A percentile compares a stretch with the other conserved stretches of the same genome.
Conservation (phyloP, 768 basidiomycete genomes). For the Tricholoma furcatifolium region DNA sequence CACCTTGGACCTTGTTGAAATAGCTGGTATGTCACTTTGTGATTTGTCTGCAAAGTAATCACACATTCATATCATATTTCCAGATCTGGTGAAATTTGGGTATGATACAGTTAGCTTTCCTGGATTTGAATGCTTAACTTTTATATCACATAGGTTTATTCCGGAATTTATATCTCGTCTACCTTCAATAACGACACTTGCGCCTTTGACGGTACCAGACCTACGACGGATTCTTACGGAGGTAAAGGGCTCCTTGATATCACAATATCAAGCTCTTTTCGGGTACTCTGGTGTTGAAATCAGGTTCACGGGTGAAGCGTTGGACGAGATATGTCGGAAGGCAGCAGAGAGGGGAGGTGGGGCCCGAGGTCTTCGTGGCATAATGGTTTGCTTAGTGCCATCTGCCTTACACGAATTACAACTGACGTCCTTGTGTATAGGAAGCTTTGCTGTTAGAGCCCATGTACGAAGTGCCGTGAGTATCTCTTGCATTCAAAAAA, state of each 20-base stretch:
- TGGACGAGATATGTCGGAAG: slow-evolving; percentile 78
- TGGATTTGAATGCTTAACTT: slow-evolving; percentile 1
- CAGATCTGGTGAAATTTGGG: slow-evolving; percentile 87
- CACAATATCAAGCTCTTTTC: slow-evolving; percentile 86
- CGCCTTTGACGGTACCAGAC: slow-evolving; percentile 77
- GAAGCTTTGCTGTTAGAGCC: slow-evolving; percentile 81
- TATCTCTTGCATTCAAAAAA: slow-evolving; percentile 18
- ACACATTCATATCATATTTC: slow-evolving; percentile 1
- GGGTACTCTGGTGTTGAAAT: slow-evolving; percentile 84
- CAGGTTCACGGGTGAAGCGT: slow-evolving; percentile 77
- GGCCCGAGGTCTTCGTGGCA: slow-evolving; percentile 84
- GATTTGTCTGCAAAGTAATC: not conserved
- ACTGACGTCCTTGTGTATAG: slow-evolving; percentile 33
- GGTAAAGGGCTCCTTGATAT: slow-evolving; percentile 87
- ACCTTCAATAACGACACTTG: slow-evolving; percentile 86
- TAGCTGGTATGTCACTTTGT: slow-evolving; percentile 47
- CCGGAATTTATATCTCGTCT: slow-evolving; percentile 94
- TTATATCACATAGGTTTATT: slow-evolving; percentile 61
- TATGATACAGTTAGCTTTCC: slow-evolving; percentile 22
- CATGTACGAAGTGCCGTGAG: slow-evolving; percentile 93
- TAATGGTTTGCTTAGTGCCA: slow-evolving; percentile 57
- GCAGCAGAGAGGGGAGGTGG: slow-evolving; percentile 85
- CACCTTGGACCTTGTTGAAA: slow-evolving; percentile 69
- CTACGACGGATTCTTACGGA: slow-evolving; percentile 89
- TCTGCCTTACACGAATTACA: not conserved